Percentiles rank a stretch among this genome's conserved stretches.
These are phyloP conservation scores for Hemisphaericaspora subhashii DNA, from an alignment of 1,139 yeast species.

Conservation along the genomic window DNA sequence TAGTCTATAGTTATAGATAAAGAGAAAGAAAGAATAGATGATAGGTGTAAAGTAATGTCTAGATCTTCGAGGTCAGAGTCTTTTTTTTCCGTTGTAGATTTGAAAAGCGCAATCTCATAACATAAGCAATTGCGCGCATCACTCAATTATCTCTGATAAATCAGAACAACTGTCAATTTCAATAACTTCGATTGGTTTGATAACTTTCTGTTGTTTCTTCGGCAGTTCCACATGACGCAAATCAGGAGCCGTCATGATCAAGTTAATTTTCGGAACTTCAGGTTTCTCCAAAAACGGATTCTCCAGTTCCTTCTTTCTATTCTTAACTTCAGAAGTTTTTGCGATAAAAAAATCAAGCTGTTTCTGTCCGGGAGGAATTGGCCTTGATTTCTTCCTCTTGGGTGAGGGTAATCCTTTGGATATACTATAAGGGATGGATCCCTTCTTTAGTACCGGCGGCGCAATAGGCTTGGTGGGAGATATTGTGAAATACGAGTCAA, in stretches of 20 bases:
- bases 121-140: too few relatives aligned
- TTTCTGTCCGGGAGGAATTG: constrained; percentile 5
- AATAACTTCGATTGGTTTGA: neutral
- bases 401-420: constrained; percentile 6
- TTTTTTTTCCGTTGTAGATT: too few relatives aligned
- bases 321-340: constrained; percentile 3
- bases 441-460: neutral
- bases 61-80: too few relatives aligned
- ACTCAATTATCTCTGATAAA: neutral
- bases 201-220: neutral
- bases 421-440: constrained; percentile 4
- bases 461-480: constrained; percentile 7
- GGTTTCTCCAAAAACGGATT: constrained; percentile 6
- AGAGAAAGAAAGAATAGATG: neutral
- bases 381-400: neutral
- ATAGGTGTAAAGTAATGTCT: too few relatives aligned
- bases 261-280: neutral
- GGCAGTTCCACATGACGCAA: neutral
- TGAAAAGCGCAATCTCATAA: too few relatives aligned
- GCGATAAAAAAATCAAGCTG: constrained; percentile 7
- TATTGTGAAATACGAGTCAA: constrained; percentile 8
- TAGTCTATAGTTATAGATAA: too few relatives aligned
- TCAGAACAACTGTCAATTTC: constrained; percentile 1
- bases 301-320: neutral
- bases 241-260: neutral